These are phyloP conservation scores for Somion occarium DNA, from an alignment of 1,284 basidiomycete genomes.

Conservation along the genomic window DNA sequence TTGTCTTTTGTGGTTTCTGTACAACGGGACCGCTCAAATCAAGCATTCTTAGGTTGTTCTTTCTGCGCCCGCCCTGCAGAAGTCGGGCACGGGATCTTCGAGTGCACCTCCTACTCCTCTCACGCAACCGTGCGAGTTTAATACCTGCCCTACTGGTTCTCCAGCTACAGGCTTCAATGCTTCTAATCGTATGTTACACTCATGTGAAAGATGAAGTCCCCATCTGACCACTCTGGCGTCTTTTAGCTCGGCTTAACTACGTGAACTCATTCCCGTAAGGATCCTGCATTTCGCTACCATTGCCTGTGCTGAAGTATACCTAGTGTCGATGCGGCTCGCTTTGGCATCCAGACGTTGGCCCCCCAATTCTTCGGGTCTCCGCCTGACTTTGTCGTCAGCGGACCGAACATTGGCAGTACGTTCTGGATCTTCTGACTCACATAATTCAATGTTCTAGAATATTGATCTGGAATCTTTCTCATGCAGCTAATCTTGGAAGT, in stretches of 20 bases:
- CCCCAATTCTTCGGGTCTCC: constrained; percentile 36
- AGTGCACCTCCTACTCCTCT: constrained; percentile 20
- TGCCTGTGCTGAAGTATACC: not conserved
- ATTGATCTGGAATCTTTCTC: not conserved
- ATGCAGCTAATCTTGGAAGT: constrained; percentile 34
- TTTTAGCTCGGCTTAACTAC: constrained; percentile 31
- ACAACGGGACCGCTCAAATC: not conserved
- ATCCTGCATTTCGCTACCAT: not conserved
- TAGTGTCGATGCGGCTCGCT: constrained; percentile 39
- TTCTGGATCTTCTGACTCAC: not conserved
- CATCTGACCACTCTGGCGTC: not conserved
- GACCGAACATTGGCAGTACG: constrained; percentile 45
- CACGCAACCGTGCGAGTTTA: constrained; percentile 35
- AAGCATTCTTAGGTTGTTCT: constrained; percentile 32
- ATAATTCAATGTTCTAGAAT: not conserved
- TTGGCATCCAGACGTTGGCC: constrained; percentile 43
- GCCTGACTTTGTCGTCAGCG: constrained; percentile 48
- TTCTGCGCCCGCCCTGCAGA: constrained; percentile 36
- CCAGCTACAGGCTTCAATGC: constrained; percentile 41
- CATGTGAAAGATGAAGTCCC: no score
- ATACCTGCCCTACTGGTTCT: constrained; percentile 36
- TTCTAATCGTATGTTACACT: constrained; percentile 34
- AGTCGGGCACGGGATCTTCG: constrained; percentile 38
- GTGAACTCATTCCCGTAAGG: constrained; percentile 10
- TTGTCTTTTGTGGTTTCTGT: constrained; percentile 9